These are phyloP conservation scores for Clarkia xantiana DNA, from an alignment of 345 rosid species.

Conservation along the genomic window DNA sequence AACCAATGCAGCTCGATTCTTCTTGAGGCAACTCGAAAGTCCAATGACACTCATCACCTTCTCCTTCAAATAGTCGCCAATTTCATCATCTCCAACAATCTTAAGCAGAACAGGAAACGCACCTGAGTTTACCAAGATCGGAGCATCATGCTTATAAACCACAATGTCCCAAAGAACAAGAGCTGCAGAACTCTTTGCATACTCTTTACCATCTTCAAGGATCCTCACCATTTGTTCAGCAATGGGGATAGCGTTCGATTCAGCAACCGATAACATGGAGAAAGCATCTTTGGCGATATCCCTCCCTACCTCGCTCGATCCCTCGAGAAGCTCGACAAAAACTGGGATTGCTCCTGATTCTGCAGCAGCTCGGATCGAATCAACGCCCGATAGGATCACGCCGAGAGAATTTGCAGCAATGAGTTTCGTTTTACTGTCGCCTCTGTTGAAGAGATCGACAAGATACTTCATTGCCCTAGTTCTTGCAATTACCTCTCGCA, in stretches of 20 bases:
- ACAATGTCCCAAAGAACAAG: constrained; percentile 48
- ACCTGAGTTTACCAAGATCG: constrained; percentile 39
- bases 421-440: constrained; percentile 29
- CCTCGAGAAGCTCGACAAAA: constrained; percentile 45
- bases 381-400: constrained; percentile 32
- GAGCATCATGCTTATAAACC: constrained; percentile 30
- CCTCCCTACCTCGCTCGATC: constrained; percentile 30
- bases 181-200: constrained; percentile 38
- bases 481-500: constrained; percentile 29
- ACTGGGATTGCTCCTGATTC: constrained; percentile 47
- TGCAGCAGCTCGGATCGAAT: constrained; percentile 30
- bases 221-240: constrained; percentile 41
- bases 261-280: constrained; percentile 38
- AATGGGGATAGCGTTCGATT: constrained; percentile 32
- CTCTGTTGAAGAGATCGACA: constrained; percentile 34
- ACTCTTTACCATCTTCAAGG: constrained; percentile 40
- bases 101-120: constrained; percentile 34
- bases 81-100: constrained; percentile 26
- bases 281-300: constrained; percentile 54
- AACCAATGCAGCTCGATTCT: constrained; percentile 28
- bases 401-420: constrained; percentile 49
- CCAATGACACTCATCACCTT: constrained; percentile 36
- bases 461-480: constrained; percentile 34
- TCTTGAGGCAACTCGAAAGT: constrained; percentile 31
- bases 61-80: constrained; percentile 31